Percentiles rank a stretch among this genome's conserved stretches.
Conservation (phyloP, 805 yeast species). For the Sugiyamaella valdiviana region DNA sequence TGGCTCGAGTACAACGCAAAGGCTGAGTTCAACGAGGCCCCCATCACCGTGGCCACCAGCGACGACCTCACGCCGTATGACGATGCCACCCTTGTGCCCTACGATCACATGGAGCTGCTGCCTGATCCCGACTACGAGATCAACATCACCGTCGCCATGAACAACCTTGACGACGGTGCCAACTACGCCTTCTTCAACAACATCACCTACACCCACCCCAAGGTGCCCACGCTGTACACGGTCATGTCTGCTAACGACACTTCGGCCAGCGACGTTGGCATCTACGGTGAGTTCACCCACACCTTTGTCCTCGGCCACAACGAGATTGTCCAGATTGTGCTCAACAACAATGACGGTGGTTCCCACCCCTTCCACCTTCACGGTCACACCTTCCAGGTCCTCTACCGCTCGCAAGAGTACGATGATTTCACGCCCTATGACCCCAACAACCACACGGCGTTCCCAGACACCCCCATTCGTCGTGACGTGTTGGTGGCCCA, state of each 20-base stretch:
- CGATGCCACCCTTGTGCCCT: constrained; percentile 71
- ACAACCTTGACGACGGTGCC: constrained; percentile 76
- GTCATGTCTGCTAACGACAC: constrained; percentile 54
- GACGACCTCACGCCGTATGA: constrained; percentile 53
- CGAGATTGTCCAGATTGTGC: constrained; percentile 68
- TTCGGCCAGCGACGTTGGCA: constrained; percentile 46
- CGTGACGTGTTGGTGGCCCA: constrained; percentile 78
- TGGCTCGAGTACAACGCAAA: constrained; percentile 54
- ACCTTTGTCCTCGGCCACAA: constrained; percentile 61
- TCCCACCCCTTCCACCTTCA: constrained; percentile 97
- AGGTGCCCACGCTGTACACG: constrained; percentile 78
- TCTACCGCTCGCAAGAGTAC: constrained; percentile 62
- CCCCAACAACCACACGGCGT: constrained; percentile 42
- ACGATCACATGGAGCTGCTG: constrained; percentile 45
- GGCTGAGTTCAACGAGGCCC: constrained; percentile 41
- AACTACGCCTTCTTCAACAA: constrained; percentile 97
- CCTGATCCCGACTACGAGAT: constrained; percentile 64
- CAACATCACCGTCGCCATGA: constrained; percentile 73
- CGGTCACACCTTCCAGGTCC: constrained; percentile 84
- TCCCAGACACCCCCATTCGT: constrained; percentile 71
- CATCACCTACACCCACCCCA: constrained; percentile 68
- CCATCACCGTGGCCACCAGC: constrained; percentile 32
- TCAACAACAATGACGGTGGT: constrained; percentile 86
- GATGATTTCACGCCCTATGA: constrained; percentile 49
- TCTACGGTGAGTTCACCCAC: constrained; percentile 80